Base-by-base conservation (phyloP, 352 stramenopile species). In the Phytopythium kandeliae region DNA sequence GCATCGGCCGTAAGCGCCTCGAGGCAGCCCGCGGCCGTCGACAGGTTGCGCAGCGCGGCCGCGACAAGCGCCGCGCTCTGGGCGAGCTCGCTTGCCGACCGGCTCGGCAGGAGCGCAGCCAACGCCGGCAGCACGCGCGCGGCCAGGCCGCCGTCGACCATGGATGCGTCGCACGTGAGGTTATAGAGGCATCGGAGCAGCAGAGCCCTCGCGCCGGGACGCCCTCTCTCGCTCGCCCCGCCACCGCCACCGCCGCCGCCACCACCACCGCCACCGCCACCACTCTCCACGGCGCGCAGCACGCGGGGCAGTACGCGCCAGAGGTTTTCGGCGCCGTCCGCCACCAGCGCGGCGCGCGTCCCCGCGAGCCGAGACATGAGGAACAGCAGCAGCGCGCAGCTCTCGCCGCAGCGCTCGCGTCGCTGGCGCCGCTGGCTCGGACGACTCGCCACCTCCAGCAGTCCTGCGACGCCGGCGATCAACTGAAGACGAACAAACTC, bases 181-280 rank as follows among this genome's bases (percentile, higher is more conserved):
- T 85, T 86, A 69, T 83, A 90, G 16, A 88, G 31, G 33, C 69
- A 67, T 10, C 70, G 70, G 42, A 90, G 51, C 33, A 90, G 62
- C 4, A 85, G 49, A 25, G 62, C 43, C 42, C 78, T 63, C 0
- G 64, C 61, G n/a, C 67, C 56, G 1, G 19, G 12, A 11, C 25
- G 4, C 9, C 19, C 24, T 19, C 24, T 34, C 11, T 2, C 21
- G 22, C n/a, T n/a, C 19, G 17, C 1, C 12, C 33, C 1, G 17
- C 30, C 8, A n/a, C n/a, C n/a, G n/a, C n/a, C n/a, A n/a, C n/a
- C n/a, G n/a, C n/a, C n/a, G n/a, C n/a, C n/a, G n/a, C n/a, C n/a
- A n/a, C n/a, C n/a, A n/a, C n/a, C n/a, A n/a, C n/a, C n/a, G n/a
- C n/a, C n/a, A n/a, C 11, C 13, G 8, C 2, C 9, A 4, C 26